Evolutionary conservation across 2,329 filamentous ascomycete genomes (phyloP).

Genomic region (Curvularia sp.): DNA sequence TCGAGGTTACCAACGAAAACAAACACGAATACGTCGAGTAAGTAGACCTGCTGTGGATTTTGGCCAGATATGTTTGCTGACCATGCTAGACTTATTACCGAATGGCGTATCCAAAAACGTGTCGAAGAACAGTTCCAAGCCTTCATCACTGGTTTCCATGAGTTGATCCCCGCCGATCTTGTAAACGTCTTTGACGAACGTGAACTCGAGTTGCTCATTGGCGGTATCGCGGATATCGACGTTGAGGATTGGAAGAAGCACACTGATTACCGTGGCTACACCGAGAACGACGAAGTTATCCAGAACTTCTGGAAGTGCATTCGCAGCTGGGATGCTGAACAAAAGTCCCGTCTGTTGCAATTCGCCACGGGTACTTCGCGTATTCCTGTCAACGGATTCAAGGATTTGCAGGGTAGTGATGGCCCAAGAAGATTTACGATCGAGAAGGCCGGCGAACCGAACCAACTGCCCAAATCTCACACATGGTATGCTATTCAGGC

Average conservation of each 20-base stretch:
- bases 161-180: constrained; percentile 93
- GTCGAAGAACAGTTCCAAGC: constrained; percentile 98
- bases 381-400: constrained; percentile 99
- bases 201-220: constrained; percentile 93
- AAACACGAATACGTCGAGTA: constrained; percentile 98
- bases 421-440: constrained; percentile 96
- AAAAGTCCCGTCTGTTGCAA: constrained; percentile 94
- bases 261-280: constrained; percentile 98
- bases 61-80: constrained; percentile 24
- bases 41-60: constrained; percentile 41
- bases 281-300: constrained; percentile 95
- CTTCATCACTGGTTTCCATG: constrained; percentile 96
- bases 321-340: constrained; percentile 95
- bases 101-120: constrained; percentile 99
- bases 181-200: constrained; percentile 99
- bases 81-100: constrained; percentile 77
- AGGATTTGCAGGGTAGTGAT: constrained; percentile 96
- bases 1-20: constrained; percentile 97
- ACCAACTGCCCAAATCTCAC: constrained; percentile 93
- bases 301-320: constrained; percentile 99
- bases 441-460: constrained; percentile 92
- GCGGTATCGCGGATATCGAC: constrained; percentile 99
- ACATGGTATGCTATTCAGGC: constrained; percentile 76
- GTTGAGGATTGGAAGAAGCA: constrained; percentile 99
- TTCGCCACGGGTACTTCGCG: constrained; percentile 97